These are phyloP conservation scores for Scedosporium apiospermum DNA, from an alignment of 2,329 filamentous ascomycete species.

Conservation along the genomic window DNA sequence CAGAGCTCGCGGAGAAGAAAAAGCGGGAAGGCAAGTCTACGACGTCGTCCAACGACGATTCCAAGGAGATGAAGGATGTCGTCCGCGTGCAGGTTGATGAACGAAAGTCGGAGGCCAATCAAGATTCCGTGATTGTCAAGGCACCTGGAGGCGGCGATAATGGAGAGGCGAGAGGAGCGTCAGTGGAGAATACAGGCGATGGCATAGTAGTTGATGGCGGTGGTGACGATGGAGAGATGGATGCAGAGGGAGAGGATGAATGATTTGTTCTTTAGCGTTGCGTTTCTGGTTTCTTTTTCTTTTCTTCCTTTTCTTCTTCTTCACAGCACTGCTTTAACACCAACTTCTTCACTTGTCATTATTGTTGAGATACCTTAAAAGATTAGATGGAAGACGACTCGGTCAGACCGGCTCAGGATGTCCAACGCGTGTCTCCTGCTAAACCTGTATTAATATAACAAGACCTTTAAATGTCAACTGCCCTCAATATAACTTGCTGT, in stretches of 20 bases:
- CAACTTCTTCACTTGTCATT: not conserved
- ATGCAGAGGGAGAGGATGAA: slow-evolving; percentile 2
- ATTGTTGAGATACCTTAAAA: not conserved
- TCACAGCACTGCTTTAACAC: not conserved
- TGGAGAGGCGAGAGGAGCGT: not conserved
- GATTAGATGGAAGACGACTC: not conserved
- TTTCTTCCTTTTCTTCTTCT: not conserved
- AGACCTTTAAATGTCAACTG: too few species aligned
- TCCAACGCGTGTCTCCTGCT: not conserved
- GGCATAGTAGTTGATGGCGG: not conserved
- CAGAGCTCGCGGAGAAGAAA: not conserved
- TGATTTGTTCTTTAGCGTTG: not conserved
- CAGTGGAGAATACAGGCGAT: not conserved
- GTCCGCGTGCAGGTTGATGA: slow-evolving; percentile 10
- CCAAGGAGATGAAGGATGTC: slow-evolving; percentile 8
- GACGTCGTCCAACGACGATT: slow-evolving; percentile 2
- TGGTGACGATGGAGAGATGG: not conserved
- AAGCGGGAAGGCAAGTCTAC: slow-evolving; percentile 7
- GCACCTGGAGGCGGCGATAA: not conserved
- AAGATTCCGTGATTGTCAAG: not conserved
- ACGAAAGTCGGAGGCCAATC: not conserved
- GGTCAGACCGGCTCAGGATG: not conserved
- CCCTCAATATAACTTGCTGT: too few species aligned
- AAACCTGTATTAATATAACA: not conserved
- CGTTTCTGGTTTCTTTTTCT: not conserved